Evolutionary conservation across 1,139 yeast genomes (phyloP).

Genomic region (Blastobotrys apis): DNA sequence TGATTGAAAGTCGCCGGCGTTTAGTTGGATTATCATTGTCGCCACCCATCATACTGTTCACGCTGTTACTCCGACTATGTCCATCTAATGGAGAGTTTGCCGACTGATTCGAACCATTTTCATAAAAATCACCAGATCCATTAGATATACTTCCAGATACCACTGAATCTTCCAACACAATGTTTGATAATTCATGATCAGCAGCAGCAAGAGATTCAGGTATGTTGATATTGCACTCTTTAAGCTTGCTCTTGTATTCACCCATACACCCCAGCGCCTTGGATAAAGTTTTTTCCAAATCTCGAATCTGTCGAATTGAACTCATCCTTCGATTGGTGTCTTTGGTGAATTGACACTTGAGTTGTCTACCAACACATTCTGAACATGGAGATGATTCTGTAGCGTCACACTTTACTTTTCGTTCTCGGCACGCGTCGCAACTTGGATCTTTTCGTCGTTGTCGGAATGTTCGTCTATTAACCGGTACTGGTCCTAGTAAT

Average conservation of each 20-base stretch:
- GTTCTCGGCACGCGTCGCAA: slow-evolving; percentile 34
- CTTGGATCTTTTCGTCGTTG: slow-evolving; percentile 34
- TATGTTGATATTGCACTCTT: slow-evolving; percentile 21
- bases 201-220: slow-evolving; percentile 22
- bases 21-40: background rate
- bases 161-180: slow-evolving; percentile 5
- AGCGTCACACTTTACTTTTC: slow-evolving; percentile 36
- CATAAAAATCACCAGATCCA: background rate
- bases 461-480: slow-evolving; percentile 25
- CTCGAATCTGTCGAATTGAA: slow-evolving; percentile 25
- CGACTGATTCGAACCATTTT: background rate
- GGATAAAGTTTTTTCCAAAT: slow-evolving; percentile 21
- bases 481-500: slow-evolving; percentile 11
- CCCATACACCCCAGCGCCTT: slow-evolving; percentile 15
- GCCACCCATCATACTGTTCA: background rate
- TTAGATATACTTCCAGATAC: background rate
- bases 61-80: slow-evolving; percentile 5
- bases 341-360: slow-evolving; percentile 33
- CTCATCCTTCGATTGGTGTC: slow-evolving; percentile 29
- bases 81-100: background rate
- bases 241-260: slow-evolving; percentile 19
- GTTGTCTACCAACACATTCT: slow-evolving; percentile 30
- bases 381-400: slow-evolving; percentile 31
- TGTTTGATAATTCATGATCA: slow-evolving; percentile 18
- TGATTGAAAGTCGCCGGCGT: slow-evolving; percentile 3